Conservation (phyloP, 75 land plant genomes). For the Cryptomeria japonica region DNA sequence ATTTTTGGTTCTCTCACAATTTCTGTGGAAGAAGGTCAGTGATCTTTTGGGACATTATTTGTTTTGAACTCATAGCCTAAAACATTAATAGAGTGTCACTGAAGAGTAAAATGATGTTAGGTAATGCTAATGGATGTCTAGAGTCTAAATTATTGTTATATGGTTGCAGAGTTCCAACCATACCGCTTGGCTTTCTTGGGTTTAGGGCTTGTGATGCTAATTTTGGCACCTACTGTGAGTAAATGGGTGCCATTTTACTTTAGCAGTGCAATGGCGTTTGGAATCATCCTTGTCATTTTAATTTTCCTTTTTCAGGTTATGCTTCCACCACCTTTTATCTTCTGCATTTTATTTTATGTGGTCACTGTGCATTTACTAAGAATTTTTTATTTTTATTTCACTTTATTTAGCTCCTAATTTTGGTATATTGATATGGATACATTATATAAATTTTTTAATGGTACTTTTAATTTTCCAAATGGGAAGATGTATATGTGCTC, state of each 20-base stretch:
- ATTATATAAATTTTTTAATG: not conserved
- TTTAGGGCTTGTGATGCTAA: slow-evolving; percentile 53
- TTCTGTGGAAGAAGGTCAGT: slow-evolving; percentile 72
- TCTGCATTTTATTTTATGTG: not conserved
- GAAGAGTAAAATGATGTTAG: not conserved
- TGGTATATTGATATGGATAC: not conserved
- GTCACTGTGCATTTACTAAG: not conserved
- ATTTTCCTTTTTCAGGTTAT: slow-evolving; percentile 90
- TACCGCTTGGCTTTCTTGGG: slow-evolving; percentile 68
- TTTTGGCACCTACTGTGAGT: slow-evolving; percentile 67
- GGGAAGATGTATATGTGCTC: not conserved
- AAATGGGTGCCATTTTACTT: slow-evolving; percentile 84
- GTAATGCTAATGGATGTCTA: not conserved
- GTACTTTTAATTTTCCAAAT: not conserved
- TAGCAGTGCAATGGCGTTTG: slow-evolving; percentile 84
- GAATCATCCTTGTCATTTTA: slow-evolving; percentile 72
- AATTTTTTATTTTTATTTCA: not conserved
- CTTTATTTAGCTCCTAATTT: not conserved
- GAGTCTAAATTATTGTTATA: not conserved
- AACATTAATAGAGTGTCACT: not conserved
- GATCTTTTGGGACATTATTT: not conserved
- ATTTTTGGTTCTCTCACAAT: slow-evolving; percentile 44
- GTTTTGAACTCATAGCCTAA: not conserved
- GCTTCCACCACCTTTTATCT: not conserved
- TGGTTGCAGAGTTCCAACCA: slow-evolving; percentile 51